Base-by-base conservation (phyloP, 148 eudicot genomes). In the Arctostaphylos glauca region DNA sequence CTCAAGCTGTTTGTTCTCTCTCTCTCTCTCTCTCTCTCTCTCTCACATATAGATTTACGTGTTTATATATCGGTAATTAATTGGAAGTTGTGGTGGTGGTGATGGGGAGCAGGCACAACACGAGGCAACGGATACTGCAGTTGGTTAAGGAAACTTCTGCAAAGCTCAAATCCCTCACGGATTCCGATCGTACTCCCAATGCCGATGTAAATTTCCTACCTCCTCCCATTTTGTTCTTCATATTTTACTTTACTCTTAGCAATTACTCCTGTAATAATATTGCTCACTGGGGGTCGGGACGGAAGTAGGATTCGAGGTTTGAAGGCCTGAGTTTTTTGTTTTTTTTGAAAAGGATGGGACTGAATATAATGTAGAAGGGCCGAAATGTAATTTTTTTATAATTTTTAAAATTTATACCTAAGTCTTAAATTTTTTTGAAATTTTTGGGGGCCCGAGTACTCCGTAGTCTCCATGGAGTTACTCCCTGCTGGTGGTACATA, bases 81-180 rank as follows among this genome's bases (percentile, higher is more conserved):
- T 16, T 54, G 47, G 10, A 58, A 38, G 58, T 49, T 58, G 76
- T 64, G 66, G 38, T 31, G 66, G 38, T 31, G 38, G 38, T 31
- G 38, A 31, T 31, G 38, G 38, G 38, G 38, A 31, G n/a, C 85
- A 92, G 95, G 90, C 91, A 87, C 68, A 81, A 83, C 81, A 85
- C 91, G 49, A 87, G 95, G 70, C 95, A 92, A 81, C 85, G 92
- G 25, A 91, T 91, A 84, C 52, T 91, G 68, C 88, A 88, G 85
- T 82, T 92, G 74, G 93, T 92, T 68, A 92, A 91, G 88, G 93
- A 92, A 82, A 89, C 92, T 82, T 92, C 95, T 52, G 89, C 91
- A 31, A 91, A 89, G 90, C 95, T 92, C 44, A 92, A 92, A 83
- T 79, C 90, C 54, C 85, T 91, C 38, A 88, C 90, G 50, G 95